Conservation (phyloP, 352 stramenopile species). For the Plasmopara viticola region DNA sequence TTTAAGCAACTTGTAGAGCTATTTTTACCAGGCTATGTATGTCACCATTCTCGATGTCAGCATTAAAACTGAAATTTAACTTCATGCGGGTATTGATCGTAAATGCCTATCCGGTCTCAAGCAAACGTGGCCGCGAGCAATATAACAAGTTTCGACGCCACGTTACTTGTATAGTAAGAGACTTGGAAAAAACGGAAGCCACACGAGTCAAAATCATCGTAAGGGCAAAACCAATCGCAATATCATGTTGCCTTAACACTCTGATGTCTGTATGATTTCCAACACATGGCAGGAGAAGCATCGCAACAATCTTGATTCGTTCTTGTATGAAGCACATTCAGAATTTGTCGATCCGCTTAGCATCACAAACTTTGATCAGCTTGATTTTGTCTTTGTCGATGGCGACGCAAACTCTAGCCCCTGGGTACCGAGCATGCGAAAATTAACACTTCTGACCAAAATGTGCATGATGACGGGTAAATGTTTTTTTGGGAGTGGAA, state of each 20-base stretch:
- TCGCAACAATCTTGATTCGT: constrained; percentile 59
- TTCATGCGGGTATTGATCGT: constrained; percentile 68
- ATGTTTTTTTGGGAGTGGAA: constrained; percentile 58
- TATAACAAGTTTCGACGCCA: constrained; percentile 51
- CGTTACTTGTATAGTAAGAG: constrained; percentile 37
- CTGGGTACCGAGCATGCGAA: constrained; percentile 55
- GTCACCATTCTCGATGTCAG: constrained; percentile 14
- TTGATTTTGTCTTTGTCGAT: constrained; percentile 78
- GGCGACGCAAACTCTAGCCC: constrained; percentile 56
- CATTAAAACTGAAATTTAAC: constrained; percentile 2
- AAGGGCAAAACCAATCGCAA: constrained; percentile 7
- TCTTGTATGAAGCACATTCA: constrained; percentile 72
- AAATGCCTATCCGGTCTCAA: constrained; percentile 49
- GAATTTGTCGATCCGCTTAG: constrained; percentile 48
- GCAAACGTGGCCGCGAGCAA: constrained; percentile 32
- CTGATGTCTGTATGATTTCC: background rate
- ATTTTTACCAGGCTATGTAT: constrained; percentile 56
- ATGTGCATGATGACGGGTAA: constrained; percentile 89
- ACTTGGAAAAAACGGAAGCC: constrained; percentile 58
- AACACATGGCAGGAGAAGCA: constrained; percentile 40
- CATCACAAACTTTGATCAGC: constrained; percentile 75
- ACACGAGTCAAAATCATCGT: constrained; percentile 59
- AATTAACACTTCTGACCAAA: constrained; percentile 59
- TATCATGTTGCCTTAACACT: background rate
- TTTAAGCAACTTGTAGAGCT: too few relatives aligned